Base-by-base conservation (phyloP, 2,329 filamentous ascomycete genomes). In the Botrytis medusae region DNA sequence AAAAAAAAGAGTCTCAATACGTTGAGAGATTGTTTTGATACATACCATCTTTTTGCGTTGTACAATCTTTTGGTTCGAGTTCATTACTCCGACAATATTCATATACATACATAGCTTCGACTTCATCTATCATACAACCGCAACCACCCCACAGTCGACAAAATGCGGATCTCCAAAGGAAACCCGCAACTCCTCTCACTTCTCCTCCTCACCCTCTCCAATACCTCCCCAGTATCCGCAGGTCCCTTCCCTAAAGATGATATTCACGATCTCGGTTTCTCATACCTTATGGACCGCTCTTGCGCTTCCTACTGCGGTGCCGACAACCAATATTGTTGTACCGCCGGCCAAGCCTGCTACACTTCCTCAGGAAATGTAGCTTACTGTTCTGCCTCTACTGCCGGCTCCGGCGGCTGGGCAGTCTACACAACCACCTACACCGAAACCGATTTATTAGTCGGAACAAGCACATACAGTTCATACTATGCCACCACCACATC, bases 321-420 rank as follows among this genome's bases (percentile, higher is more conserved):
- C 69, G 81, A 87, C 71, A 86, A 86, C 77, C 84, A 87, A 79
- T 86, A 85, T 81, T 90, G 88, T 82, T 91, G 89, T 78, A 46
- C 54, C 6, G 83, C 83, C 71, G 81, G 88, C 78, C 42, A 67
- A 54, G 78, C 82, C 46, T 90, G 89, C 83, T 85, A 84, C 73
- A 90, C 88, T 9, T 80, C 78, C 63, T 68, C 83, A 8, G 81
- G 82, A 76, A 84, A 84, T 76, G 82, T 87, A 59, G 87, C 88
- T 44, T 85, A 84, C 70, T 90, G 88, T 77, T 79, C 83, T 54
- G 72, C 77, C 12, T 74, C 67, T 81, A 40, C 16, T 34, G 32
- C 18, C 9, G 80, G 48, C 57, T 69, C 34, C 78, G 73, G 72
- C 37, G 78, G 77, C 63, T 79, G 77, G 74, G 75, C 69, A 46